phyloP scores from a whole-genome alignment of 441 rosid species.

The Gossypium schwendimanii region DNA sequence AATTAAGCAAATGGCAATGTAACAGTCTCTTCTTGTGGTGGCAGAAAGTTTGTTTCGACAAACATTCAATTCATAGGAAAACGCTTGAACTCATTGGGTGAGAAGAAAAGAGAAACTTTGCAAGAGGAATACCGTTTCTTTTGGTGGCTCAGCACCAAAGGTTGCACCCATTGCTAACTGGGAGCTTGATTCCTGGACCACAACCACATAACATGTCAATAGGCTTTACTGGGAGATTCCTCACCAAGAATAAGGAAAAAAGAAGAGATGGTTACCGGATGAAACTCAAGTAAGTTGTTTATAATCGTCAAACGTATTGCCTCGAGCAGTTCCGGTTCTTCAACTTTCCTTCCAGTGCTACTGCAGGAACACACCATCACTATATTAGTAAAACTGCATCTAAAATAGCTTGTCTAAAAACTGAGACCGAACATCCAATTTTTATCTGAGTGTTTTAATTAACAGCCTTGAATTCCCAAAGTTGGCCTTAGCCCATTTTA shows the following conservation, averaged over 20 bases:
- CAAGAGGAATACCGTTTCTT: slow-evolving; percentile 31
- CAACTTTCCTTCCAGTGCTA: slow-evolving; percentile 85
- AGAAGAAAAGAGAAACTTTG: not conserved
- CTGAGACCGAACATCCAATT: not conserved
- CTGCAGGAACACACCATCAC: slow-evolving; percentile 34
- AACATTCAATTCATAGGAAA: not conserved
- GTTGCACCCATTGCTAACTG: slow-evolving; percentile 93
- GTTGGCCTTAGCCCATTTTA: not conserved
- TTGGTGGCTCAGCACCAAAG: slow-evolving; percentile 79
- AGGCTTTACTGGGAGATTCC: not conserved
- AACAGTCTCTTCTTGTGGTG: not conserved
- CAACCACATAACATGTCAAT: slow-evolving; percentile 24
- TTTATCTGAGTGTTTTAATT: not conserved
- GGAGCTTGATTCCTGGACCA: slow-evolving; percentile 84
- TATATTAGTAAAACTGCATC: slow-evolving; percentile 10
- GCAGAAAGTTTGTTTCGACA: not conserved
- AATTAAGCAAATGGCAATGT: not conserved
- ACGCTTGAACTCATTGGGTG: not conserved
- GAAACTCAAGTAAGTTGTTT: slow-evolving; percentile 80
- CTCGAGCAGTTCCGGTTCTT: slow-evolving; percentile 90
- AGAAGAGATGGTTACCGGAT: slow-evolving; percentile 58
- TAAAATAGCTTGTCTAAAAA: slow-evolving; percentile 2
- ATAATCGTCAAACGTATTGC: slow-evolving; percentile 93
- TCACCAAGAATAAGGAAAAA: slow-evolving; percentile 3
- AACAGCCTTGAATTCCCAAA: too few relatives aligned